Evolutionary conservation across 805 yeast genomes (phyloP), one percentile per base, ranked within the genome.

Genomic region (Kodamaea kakaduensis): DNA sequence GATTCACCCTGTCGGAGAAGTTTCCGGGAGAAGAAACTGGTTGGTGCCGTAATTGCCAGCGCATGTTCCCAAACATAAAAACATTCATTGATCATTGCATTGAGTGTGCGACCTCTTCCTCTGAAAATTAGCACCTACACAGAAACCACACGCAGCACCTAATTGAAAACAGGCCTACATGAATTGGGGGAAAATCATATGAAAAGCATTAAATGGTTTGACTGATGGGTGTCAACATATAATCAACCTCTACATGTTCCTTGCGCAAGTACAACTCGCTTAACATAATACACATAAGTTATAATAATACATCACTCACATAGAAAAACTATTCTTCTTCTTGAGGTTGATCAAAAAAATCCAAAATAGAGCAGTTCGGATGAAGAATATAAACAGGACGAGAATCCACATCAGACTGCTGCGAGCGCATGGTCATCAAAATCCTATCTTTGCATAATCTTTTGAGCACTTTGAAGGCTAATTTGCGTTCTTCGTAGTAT

Each of bases 381-480:
- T 86, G 95, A 31, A 67, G 48, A 17, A 67, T 66, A 46, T 66
- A 67, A 21, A 67, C 67, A 7, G 67, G 53, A 25, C 46, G 45
- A 40, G 52, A 40, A 6, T 39, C 41, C 41, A 51, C 41, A 4
- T 39, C 44, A 12, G 36, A 48, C 7, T 56, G 61, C 33, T 46
- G 51, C 28, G 54, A 58, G 5, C 62, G 58, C 20, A 67, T 67
- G 36, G 63, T 59, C 86, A 90, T 77, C 50, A 93, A 69, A 19
- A 90, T 78, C 53, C 84, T 77, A 53, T 89, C 96, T 54, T 83
- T 84, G 14, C 81, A 94, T 52, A 93, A 71, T 48, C 90, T 73
- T 56, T 78, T 81, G 51, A 93, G 64, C 9, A 93, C 96, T 59
- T 87, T 90, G 47, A 71, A 73, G 1, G 87, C 85, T 34, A 84